Base-by-base conservation (phyloP, 441 rosid species). In the Geranium incanum region DNA sequence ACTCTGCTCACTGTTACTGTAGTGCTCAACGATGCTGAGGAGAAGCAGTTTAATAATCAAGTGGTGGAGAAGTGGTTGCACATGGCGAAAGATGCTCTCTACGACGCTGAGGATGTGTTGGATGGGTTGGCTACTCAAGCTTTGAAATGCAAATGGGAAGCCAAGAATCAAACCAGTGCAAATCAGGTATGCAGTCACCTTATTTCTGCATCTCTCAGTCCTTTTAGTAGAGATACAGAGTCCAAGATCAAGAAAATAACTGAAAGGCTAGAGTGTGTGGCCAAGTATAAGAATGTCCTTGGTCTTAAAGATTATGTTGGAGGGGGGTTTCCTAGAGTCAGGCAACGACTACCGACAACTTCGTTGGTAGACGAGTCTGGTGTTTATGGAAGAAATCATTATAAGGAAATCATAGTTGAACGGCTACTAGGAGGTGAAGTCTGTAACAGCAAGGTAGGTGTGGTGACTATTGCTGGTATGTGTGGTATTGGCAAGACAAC, bases 401-500 rank as follows among this genome's bases (percentile, higher is more conserved):
- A 75, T 59, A 75, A 16, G 33, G n/a, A 21, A 28, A 37, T 0
- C 0, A 36, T 78, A 15, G 7, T 75, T 4, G 65, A 72, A 18
- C 4, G 70, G 41, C 16, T 78, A 3, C 16, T 67, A 11, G 41
- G 28, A 1, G 70, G 68, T 41, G 62, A 45, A 6, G 6, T 5
- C 33, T 15, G 50, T 0, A 16, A 0, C 23, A 6, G 18, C 21
- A 74, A 8, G 16, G 19, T 78, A 9, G 23, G 50, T 6, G 73
- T 81, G n/a, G 43, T 79, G 60, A 72, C 81, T 2, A 71, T 81
- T 36, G 69, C 79, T 19, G 84, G 81, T 3, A 71, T 79, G 63
- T 77, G 77, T 37, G 84, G 84, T 1, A 4, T 68, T 0, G 82
- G 84, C n/a, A 81, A 81, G 45, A 78, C 79, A 0, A 78, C 79